Evolutionary conservation across 371 early-diverging fungal genomes (phyloP).

Genomic region (Lichtheimia ramosa): DNA sequence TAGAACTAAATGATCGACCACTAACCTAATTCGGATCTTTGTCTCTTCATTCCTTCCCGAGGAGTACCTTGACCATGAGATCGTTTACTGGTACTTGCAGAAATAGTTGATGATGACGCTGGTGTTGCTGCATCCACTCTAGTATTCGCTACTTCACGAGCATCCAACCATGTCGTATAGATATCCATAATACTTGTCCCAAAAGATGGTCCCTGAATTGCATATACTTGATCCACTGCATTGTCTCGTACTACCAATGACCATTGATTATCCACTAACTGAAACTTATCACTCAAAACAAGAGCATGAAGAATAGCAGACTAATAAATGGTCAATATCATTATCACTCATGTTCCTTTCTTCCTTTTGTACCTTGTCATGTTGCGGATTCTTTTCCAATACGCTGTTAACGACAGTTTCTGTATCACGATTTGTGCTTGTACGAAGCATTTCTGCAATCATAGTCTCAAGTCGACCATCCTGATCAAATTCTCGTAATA

Average conservation of each 20-base stretch:
- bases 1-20: background rate
- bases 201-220: background rate
- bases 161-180: slow-evolving; percentile 4
- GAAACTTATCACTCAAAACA: slow-evolving; percentile 22
- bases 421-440: slow-evolving; percentile 3
- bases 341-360: background rate
- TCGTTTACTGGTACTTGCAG: background rate
- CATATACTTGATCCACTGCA: background rate
- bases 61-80: background rate
- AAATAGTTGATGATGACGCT: background rate
- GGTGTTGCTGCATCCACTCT: background rate
- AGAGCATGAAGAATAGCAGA: slow-evolving; percentile 24
- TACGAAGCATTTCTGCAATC: slow-evolving; percentile 11
- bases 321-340: background rate
- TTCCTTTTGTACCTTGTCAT: background rate
- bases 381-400: background rate
- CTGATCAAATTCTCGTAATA: slow-evolving; percentile 5
- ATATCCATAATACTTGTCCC: slow-evolving; percentile 4
- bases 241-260: background rate
- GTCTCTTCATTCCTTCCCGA: background rate
- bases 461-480: slow-evolving; percentile 16
- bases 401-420: background rate
- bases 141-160: background rate
- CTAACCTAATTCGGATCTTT: background rate
- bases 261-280: slow-evolving; percentile 10